Conservation (phyloP, 805 yeast species). For the Candida piceae region DNA sequence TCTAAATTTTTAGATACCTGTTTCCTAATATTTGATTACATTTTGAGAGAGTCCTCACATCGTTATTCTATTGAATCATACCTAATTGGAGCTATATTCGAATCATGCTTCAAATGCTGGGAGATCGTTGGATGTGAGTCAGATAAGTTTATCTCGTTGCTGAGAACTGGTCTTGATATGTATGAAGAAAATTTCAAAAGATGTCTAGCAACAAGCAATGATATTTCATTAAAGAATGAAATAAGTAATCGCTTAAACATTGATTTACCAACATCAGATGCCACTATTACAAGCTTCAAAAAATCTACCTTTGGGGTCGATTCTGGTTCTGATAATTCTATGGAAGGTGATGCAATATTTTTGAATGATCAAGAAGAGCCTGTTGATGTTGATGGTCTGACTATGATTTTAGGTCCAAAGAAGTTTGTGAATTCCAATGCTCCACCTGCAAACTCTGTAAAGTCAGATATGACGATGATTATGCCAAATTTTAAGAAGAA, state of each 20-base stretch:
- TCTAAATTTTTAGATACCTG: slow-evolving; percentile 17
- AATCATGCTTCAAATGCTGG: slow-evolving; percentile 21
- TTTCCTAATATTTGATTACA: slow-evolving; percentile 9
- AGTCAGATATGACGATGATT: slow-evolving; percentile 36
- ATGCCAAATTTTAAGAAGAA: slow-evolving; percentile 24
- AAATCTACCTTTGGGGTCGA: no score
- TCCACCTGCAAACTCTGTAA: slow-evolving; percentile 3
- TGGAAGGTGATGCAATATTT: not conserved
- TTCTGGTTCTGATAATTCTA: slow-evolving; percentile 13
- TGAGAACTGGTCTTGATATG: slow-evolving; percentile 9
- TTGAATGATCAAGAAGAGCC: slow-evolving; percentile 3
- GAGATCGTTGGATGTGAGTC: slow-evolving; percentile 14
- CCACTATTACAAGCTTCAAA: no score
- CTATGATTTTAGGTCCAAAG: slow-evolving; percentile 22
- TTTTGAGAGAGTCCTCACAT: not conserved
- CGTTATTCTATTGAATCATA: slow-evolving; percentile 8
- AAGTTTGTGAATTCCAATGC: slow-evolving; percentile 4
- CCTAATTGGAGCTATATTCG: slow-evolving; percentile 18
- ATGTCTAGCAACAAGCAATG: slow-evolving; percentile 12
- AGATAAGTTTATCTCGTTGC: slow-evolving; percentile 6
- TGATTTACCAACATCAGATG: not conserved
- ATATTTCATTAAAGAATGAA: slow-evolving; percentile 9
- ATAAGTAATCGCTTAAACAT: slow-evolving; percentile 3
- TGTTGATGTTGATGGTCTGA: slow-evolving; percentile 23
- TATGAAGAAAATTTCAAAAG: slow-evolving; percentile 14